Percentiles rank a stretch among this genome's conserved stretches.
Conservation (phyloP, 208 protist genomes). For the Zelonia costaricensis region DNA sequence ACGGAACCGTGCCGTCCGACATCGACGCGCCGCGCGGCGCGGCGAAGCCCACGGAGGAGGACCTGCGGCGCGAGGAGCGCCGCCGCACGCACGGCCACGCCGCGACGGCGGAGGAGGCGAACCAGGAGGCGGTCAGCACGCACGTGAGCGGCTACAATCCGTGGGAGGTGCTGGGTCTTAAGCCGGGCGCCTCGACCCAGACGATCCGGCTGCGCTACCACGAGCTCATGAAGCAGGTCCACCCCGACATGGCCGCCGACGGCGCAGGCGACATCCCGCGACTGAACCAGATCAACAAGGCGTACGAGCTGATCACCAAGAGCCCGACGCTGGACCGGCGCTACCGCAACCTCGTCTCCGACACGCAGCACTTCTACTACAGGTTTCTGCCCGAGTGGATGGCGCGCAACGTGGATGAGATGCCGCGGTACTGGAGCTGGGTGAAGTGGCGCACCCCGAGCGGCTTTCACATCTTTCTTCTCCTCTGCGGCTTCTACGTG, state of each 20-base stretch:
- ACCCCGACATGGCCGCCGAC: slow-evolving; percentile 78
- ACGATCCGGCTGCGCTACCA: slow-evolving; percentile 84
- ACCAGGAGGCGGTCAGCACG: slow-evolving; percentile 40
- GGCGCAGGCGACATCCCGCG: slow-evolving; percentile 76
- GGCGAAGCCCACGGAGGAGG: slow-evolving; percentile 56
- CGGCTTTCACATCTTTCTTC: slow-evolving; percentile 68
- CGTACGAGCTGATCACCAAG: slow-evolving; percentile 89
- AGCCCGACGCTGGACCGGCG: slow-evolving; percentile 85
- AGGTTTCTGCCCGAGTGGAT: slow-evolving; percentile 90
- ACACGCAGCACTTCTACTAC: slow-evolving; percentile 90
- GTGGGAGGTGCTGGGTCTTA: slow-evolving; percentile 82
- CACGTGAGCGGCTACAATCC: slow-evolving; percentile 80
- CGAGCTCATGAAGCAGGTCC: slow-evolving; percentile 82
- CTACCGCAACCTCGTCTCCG: slow-evolving; percentile 86
- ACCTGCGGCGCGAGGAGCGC: slow-evolving; percentile 42
- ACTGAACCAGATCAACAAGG: slow-evolving; percentile 89
- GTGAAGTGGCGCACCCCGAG: slow-evolving; percentile 77
- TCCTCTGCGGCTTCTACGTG: slow-evolving; percentile 64
- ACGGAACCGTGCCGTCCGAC: slow-evolving; percentile 65
- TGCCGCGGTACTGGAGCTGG: slow-evolving; percentile 92
- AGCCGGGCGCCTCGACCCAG: slow-evolving; percentile 68
- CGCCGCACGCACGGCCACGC: slow-evolving; percentile 31
- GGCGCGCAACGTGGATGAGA: slow-evolving; percentile 91
- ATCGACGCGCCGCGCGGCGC: slow-evolving; percentile 54
- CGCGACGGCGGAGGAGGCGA: slow-evolving; percentile 31